Percentiles rank a stretch among this genome's conserved stretches.
These are phyloP conservation scores for Acrocalymma vagum DNA, from an alignment of 2,329 filamentous ascomycete genomes.

Conservation along the genomic window DNA sequence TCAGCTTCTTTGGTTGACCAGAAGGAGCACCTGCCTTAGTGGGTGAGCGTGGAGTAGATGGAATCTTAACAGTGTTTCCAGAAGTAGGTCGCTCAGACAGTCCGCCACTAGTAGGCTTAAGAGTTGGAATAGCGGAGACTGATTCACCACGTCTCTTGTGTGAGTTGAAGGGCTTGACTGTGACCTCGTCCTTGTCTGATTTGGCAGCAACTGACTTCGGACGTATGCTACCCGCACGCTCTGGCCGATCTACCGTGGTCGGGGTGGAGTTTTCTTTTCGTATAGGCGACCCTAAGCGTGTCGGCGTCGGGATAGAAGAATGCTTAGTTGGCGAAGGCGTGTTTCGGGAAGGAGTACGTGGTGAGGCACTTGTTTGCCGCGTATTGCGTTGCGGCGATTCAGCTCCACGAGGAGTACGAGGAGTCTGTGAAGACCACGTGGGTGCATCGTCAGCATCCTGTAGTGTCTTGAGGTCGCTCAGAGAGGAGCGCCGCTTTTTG, in stretches of 20 bases:
- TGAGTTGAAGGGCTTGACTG: conserved; percentile 49
- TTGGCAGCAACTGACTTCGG: conserved; percentile 31
- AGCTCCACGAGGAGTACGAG: conserved; percentile 41
- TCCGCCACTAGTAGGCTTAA: conserved; percentile 56
- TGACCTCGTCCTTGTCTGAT: conserved; percentile 43
- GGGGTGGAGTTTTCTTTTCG: conserved; percentile 56
- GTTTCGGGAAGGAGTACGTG: conserved; percentile 36
- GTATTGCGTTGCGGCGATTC: conserved; percentile 31
- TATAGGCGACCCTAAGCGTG: conserved; percentile 54
- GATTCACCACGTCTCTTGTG: conserved; percentile 55
- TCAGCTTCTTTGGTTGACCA: conserved; percentile 38
- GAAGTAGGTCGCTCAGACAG: conserved; percentile 58
- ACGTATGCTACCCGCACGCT: conserved; percentile 30
- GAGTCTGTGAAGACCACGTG: conserved; percentile 49
- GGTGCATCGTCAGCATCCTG: conserved; percentile 63
- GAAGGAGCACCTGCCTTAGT: conserved; percentile 31
- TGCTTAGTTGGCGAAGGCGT: conserved; percentile 46
- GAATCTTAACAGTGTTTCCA: conserved; percentile 67
- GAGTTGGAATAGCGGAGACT: conserved; percentile 59
- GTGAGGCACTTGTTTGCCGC: conserved; percentile 37
- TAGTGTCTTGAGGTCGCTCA: conserved; percentile 82
- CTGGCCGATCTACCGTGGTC: conserved; percentile 28
- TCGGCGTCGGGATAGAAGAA: conserved; percentile 48
- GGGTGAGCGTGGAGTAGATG: conserved; percentile 48
- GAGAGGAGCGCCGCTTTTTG: conserved; percentile 88